Conservation (phyloP, 257 asterid genomes). For the Solanum habrochaites region DNA sequence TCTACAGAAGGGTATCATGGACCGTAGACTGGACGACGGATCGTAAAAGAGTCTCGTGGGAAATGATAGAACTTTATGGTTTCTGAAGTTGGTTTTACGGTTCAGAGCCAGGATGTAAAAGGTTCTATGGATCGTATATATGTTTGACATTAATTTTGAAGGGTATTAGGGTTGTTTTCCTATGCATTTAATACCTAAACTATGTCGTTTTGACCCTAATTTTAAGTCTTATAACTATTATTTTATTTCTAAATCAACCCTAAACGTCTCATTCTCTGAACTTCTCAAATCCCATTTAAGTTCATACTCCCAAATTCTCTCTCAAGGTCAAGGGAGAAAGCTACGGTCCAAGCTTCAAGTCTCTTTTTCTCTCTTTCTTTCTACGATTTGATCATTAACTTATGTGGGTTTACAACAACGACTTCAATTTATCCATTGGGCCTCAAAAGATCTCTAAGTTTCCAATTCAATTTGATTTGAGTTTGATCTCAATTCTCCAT, state of each 20-base stretch:
- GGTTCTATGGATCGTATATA: not conserved
- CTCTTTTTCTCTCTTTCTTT: not conserved
- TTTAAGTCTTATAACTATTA: not conserved
- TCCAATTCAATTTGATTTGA: not conserved
- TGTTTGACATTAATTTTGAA: not conserved
- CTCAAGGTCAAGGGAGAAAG: not conserved
- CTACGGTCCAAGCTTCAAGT: not conserved
- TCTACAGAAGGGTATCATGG: too few species aligned
- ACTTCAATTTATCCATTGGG: not conserved
- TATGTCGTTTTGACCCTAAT: not conserved
- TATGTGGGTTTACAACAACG: not conserved
- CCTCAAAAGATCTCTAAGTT: not conserved
- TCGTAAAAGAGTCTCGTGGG: too few species aligned
- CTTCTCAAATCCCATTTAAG: not conserved
- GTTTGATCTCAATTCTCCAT: too few species aligned
- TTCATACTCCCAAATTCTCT: not conserved
- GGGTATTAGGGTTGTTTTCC: not conserved
- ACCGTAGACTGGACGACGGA: too few species aligned
- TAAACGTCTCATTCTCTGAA: not conserved
- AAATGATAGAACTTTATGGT: not conserved
- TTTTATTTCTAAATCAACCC: not conserved
- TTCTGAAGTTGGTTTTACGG: not conserved
- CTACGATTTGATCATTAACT: not conserved
- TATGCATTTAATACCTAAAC: not conserved
- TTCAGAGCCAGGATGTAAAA: not conserved